Evolutionary conservation across 495 filamentous ascomycete genomes (phyloP).

Genomic region (Aspergillus incahuasiensis): DNA sequence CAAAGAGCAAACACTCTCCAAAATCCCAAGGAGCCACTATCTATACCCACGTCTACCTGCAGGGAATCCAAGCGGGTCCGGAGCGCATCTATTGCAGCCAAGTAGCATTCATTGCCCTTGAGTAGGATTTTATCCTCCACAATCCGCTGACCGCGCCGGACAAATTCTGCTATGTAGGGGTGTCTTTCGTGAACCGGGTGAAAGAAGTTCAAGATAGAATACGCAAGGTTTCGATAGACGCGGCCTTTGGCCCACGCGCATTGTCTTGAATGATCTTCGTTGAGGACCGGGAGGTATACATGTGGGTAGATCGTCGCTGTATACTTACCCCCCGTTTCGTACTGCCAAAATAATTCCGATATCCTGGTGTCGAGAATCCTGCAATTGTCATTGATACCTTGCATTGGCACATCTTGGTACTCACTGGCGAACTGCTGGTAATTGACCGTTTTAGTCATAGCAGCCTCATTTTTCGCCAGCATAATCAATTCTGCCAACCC

Average conservation of each 20-base stretch:
- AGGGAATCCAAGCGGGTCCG: constrained; percentile 19
- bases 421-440: constrained; percentile 42
- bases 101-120: constrained; percentile 13
- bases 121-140: constrained; percentile 25
- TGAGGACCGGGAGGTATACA: constrained; percentile 55
- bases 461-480: constrained; percentile 19
- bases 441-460: constrained; percentile 11
- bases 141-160: constrained; percentile 41
- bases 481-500: constrained; percentile 31
- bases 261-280: constrained; percentile 53
- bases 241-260: constrained; percentile 63
- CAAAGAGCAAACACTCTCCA: constrained; percentile 37
- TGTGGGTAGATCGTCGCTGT: constrained; percentile 18
- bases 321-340: constrained; percentile 16
- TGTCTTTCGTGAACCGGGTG: constrained; percentile 16
- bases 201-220: constrained; percentile 49
- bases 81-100: constrained; percentile 14
- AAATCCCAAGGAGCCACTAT: constrained; percentile 13
- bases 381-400: neutral
- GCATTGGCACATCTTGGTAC: constrained; percentile 22
- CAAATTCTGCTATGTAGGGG: constrained; percentile 41
- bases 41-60: constrained; percentile 7
- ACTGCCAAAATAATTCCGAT: constrained; percentile 36
- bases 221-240: constrained; percentile 51
- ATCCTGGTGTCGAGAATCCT: constrained; percentile 30